phyloP scores from a whole-genome alignment of 1,284 basidiomycete species.

The Marasmius fiardii region DNA sequence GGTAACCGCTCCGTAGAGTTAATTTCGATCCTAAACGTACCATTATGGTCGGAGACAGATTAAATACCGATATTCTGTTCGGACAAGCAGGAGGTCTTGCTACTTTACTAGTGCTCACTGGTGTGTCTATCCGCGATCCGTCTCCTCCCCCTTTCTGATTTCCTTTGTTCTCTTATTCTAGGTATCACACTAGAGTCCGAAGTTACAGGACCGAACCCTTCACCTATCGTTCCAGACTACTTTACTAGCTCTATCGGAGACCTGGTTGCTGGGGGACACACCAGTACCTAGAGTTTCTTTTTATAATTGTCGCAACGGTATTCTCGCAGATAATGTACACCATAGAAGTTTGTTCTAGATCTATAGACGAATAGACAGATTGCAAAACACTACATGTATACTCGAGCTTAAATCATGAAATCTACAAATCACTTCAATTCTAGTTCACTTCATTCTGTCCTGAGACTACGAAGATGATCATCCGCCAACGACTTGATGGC shows the following conservation, averaged over 20 bases:
- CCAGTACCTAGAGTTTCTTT: too few species aligned
- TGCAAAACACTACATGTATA: too few species aligned
- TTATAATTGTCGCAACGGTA: too few species aligned
- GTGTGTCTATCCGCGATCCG: constrained; percentile 40
- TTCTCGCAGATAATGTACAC: too few species aligned
- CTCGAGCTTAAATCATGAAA: neutral
- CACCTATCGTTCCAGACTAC: constrained; percentile 74
- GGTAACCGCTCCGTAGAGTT: constrained; percentile 66
- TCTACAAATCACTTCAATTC: neutral
- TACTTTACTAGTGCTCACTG: constrained; percentile 93
- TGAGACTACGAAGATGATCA: constrained; percentile 22
- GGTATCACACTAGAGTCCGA: constrained; percentile 74
- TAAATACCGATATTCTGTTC: constrained; percentile 94
- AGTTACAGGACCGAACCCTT: constrained; percentile 68
- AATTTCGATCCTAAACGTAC: constrained; percentile 82
- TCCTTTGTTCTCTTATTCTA: constrained; percentile 23
- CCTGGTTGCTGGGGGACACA: constrained; percentile 26
- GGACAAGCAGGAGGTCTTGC: constrained; percentile 83
- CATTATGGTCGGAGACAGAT: constrained; percentile 94
- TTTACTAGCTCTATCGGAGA: constrained; percentile 80
- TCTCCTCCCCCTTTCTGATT: neutral
- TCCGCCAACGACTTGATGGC: constrained; percentile 41
- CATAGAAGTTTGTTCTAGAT: too few species aligned
- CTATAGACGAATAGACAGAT: too few species aligned
- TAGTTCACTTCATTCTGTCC: constrained; percentile 18